Evolutionary conservation across 768 basidiomycete species (phyloP).

Genomic region (Hortiboletus campestris): DNA sequence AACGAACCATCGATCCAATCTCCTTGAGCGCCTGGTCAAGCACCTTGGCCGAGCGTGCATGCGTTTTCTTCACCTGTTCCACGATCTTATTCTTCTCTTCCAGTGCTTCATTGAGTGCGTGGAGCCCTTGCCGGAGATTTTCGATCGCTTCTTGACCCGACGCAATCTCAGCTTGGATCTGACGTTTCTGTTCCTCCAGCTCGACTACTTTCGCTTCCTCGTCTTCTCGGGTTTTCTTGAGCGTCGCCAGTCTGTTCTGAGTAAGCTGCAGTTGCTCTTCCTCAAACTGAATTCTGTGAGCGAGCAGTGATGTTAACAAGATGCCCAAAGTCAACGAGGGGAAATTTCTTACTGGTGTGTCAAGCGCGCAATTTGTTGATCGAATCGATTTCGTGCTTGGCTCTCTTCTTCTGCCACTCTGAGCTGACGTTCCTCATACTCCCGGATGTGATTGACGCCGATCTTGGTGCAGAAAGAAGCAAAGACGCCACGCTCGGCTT

Average conservation of each 20-base stretch:
- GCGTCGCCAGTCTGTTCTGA: constrained; percentile 57
- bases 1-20: constrained; percentile 69
- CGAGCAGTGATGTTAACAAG: constrained; percentile 4
- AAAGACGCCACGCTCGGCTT: constrained; percentile 81
- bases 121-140: constrained; percentile 59
- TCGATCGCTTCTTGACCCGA: constrained; percentile 54
- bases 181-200: constrained; percentile 52
- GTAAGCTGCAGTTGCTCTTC: constrained; percentile 66
- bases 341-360: constrained; percentile 69
- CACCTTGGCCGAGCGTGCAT: constrained; percentile 65
- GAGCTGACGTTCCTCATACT: constrained; percentile 91
- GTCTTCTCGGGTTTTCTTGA: constrained; percentile 49
- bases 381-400: constrained; percentile 76
- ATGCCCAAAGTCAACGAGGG: not conserved
- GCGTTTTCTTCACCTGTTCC: constrained; percentile 71
- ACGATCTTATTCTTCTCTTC: constrained; percentile 74
- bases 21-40: constrained; percentile 91
- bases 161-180: constrained; percentile 58
- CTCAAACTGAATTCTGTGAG: constrained; percentile 73
- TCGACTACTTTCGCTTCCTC: constrained; percentile 55
- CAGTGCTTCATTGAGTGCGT: constrained; percentile 55
- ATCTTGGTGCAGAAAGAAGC: constrained; percentile 76
- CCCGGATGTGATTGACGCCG: constrained; percentile 76
- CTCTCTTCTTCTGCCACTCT: constrained; percentile 87
- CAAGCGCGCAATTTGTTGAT: constrained; percentile 83